Conservation (phyloP, 441 rosid genomes). For the Populus hybrid region DNA sequence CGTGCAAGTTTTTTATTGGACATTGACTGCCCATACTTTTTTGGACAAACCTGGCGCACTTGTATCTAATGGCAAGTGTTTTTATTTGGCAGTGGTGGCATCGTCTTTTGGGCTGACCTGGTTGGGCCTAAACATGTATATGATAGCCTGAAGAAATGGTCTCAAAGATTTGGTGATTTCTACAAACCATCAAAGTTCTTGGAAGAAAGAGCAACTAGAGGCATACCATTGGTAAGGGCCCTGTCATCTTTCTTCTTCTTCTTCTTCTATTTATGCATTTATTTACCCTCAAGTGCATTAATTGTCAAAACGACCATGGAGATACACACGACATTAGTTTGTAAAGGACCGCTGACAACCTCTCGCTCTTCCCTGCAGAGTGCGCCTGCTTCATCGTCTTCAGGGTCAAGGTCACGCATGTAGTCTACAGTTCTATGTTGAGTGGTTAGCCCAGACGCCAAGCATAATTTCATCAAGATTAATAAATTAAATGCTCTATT, state of each 20-base stretch:
- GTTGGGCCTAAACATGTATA: constrained; percentile 63
- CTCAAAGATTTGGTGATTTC: constrained; percentile 59
- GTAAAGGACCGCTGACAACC: neutral
- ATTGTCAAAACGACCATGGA: no score
- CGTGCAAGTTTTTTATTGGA: neutral
- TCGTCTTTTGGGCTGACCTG: constrained; percentile 76
- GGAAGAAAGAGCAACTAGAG: constrained; percentile 80
- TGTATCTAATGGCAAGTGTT: constrained; percentile 5
- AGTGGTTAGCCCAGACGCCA: neutral
- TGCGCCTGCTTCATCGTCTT: constrained; percentile 39
- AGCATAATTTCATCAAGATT: neutral
- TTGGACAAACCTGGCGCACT: neutral
- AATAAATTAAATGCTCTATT: neutral
- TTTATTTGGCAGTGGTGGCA: constrained; percentile 65
- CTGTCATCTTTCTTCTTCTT: neutral
- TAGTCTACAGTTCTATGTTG: constrained; percentile 21
- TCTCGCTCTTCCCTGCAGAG: constrained; percentile 37
- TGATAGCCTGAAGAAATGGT: constrained; percentile 69
- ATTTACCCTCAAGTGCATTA: neutral
- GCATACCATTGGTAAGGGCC: constrained; percentile 66
- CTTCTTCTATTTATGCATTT: neutral
- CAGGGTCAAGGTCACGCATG: constrained; percentile 46
- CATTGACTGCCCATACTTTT: neutral
- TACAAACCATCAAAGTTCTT: constrained; percentile 74
- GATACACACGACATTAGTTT: neutral